Percentiles rank a stretch among this genome's conserved stretches.
These are phyloP conservation scores for Clohesyomyces aquaticus DNA, from an alignment of 495 filamentous ascomycete genomes.

Conservation along the genomic window DNA sequence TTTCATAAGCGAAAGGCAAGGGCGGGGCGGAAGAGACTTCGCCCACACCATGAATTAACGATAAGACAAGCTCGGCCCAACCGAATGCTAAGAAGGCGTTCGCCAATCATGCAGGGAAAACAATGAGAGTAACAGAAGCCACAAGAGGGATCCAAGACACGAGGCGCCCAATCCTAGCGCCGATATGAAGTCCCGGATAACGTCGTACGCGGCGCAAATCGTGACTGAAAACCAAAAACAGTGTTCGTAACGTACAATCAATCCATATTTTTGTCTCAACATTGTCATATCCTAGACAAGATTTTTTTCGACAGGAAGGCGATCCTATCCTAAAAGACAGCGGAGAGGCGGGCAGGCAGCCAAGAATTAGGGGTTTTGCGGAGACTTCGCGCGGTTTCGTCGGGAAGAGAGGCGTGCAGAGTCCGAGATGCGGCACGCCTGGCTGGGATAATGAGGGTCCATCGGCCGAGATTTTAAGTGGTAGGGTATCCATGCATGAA, in stretches of 20 bases:
- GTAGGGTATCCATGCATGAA: constrained; percentile 41
- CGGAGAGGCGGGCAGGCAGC: neutral
- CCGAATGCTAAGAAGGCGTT: neutral
- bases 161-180: too few species aligned
- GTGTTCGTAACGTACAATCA: constrained; percentile 12
- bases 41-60: neutral
- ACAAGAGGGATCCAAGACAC: neutral
- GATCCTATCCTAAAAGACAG: too few species aligned
- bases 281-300: neutral
- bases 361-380: constrained; percentile 11
- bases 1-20: neutral
- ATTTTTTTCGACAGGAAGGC: too few species aligned
- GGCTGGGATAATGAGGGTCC: constrained; percentile 16
- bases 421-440: too few species aligned
- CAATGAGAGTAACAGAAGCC: neutral
- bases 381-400: constrained; percentile 26
- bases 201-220: too few species aligned
- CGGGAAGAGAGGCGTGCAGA: constrained; percentile 6
- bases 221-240: too few species aligned
- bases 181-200: too few species aligned
- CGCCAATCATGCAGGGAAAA: too few species aligned
- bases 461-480: constrained; percentile 21
- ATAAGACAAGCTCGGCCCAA: neutral
- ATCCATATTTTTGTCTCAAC: constrained; percentile 7
- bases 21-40: too few species aligned